A percentile compares a stretch with the other conserved stretches of the same genome.
These are phyloP conservation scores for Saccharomyces uvarum DNA, from an alignment of 1,139 yeast species.

Conservation along the genomic window DNA sequence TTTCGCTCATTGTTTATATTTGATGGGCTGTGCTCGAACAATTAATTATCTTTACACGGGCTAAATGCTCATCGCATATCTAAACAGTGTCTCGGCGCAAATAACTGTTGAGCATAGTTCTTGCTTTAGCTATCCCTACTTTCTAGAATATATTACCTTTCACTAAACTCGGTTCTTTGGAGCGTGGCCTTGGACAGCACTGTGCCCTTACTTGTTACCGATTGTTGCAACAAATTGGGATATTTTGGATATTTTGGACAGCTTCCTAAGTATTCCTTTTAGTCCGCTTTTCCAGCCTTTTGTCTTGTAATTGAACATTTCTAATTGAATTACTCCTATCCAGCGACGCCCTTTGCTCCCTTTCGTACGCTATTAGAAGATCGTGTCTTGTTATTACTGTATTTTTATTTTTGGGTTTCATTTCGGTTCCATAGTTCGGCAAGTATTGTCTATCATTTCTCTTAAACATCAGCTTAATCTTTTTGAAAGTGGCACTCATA, in stretches of 20 bases:
- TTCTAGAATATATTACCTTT: background rate
- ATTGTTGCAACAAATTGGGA: too few relatives aligned
- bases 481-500: background rate
- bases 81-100: background rate
- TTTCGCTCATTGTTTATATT: background rate
- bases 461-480: background rate
- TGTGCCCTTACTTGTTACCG: background rate
- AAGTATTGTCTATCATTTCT: background rate
- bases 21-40: background rate
- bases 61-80: background rate
- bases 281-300: background rate
- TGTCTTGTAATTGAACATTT: background rate
- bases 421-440: background rate
- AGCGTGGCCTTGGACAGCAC: too few relatives aligned
- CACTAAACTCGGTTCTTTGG: too few relatives aligned
- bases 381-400: slow-evolving; percentile 4
- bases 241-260: background rate
- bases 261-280: background rate
- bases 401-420: background rate
- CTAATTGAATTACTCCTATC: background rate
- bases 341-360: background rate
- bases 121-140: background rate
- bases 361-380: background rate
- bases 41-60: background rate
- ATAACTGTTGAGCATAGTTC: background rate